Evolutionary conservation across 2,329 filamentous ascomycete species (phyloP), one percentile per base, ranked within the genome.

Genomic region (Phoma sp.): DNA sequence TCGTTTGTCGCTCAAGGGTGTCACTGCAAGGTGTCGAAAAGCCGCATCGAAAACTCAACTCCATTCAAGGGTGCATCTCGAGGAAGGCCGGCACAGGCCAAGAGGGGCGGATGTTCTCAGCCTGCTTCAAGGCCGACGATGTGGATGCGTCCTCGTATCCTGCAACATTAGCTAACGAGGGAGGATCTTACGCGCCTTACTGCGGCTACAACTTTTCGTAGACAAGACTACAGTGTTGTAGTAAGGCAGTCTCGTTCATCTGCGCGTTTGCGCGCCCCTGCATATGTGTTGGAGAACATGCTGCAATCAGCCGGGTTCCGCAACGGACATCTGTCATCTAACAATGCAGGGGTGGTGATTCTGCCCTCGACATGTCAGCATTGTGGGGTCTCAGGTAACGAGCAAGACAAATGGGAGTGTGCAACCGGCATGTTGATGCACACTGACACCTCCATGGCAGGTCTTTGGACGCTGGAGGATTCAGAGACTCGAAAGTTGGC

Each of bases 281-380:
- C 45, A 49, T 49, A 36, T 39, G 20, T 49, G 14, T 42, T 28
- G 28, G 51, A 40, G 29, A 42, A 48, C 33, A 29, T 23, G 15
- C 45, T 49, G 51, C 39, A 32, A 15, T 39, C 34, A 29, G 20
- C 51, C 51, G 45, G 51, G 26, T 34, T 48, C 42, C 46, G 51
- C 45, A 49, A 54, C 51, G 45, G 51, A 49, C 40, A 54, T 54
- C 45, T 54, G 51, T 54, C 51, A 46, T 54, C 20, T 25, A 25
- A 23, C 26, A 11, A 39, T 10, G 34, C 29, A 48, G 40, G 45
- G 51, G 46, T 26, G 34, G 25, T 21, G 5, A 15, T 30, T 28
- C 51, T 28, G 28, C 28, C 21, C 10, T 45, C 38, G 14, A 34
- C 12, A 45, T 39, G 39, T 54, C 51, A 48, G 34, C 36, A 20